Evolutionary conservation across 495 filamentous ascomycete genomes (phyloP).

Genomic region (Ramalina intermedia): DNA sequence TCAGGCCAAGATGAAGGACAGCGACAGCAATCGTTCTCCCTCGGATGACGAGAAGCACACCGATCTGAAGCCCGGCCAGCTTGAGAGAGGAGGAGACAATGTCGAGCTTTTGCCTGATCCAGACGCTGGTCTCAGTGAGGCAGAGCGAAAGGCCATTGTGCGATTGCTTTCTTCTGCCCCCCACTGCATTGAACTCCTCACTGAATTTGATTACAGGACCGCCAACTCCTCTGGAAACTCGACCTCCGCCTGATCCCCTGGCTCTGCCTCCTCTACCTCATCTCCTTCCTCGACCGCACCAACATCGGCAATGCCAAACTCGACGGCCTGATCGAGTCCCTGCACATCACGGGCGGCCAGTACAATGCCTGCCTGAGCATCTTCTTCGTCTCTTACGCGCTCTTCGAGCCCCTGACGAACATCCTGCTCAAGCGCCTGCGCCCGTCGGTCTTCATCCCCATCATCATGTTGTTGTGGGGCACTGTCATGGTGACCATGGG

Average conservation of each 20-base stretch:
- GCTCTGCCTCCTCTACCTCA: slow-evolving; percentile 74
- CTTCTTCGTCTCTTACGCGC: slow-evolving; percentile 84
- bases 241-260: slow-evolving; percentile 62
- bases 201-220: slow-evolving; percentile 35
- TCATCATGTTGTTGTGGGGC: slow-evolving; percentile 51
- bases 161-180: slow-evolving; percentile 10
- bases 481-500: slow-evolving; percentile 77
- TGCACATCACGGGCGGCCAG: slow-evolving; percentile 49
- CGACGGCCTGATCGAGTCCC: slow-evolving; percentile 48
- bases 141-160: slow-evolving; percentile 55
- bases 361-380: slow-evolving; percentile 71
- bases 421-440: slow-evolving; percentile 65
- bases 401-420: slow-evolving; percentile 82
- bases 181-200: neutral
- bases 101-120: slow-evolving; percentile 38
- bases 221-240: slow-evolving; percentile 52
- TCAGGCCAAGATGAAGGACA: slow-evolving; percentile 1
- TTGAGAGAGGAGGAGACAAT: slow-evolving; percentile 5
- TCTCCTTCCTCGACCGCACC: slow-evolving; percentile 61
- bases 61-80: slow-evolving; percentile 2
- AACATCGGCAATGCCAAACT: slow-evolving; percentile 87
- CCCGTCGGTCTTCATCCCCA: slow-evolving; percentile 53
- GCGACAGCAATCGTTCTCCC: slow-evolving; percentile 11
- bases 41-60: slow-evolving; percentile 15
- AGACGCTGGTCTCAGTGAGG: slow-evolving; percentile 51